Evolutionary conservation across 371 early-diverging fungal genomes (phyloP), one percentile per base, ranked within the genome.

Genomic region (Rhizopus microsporus): DNA sequence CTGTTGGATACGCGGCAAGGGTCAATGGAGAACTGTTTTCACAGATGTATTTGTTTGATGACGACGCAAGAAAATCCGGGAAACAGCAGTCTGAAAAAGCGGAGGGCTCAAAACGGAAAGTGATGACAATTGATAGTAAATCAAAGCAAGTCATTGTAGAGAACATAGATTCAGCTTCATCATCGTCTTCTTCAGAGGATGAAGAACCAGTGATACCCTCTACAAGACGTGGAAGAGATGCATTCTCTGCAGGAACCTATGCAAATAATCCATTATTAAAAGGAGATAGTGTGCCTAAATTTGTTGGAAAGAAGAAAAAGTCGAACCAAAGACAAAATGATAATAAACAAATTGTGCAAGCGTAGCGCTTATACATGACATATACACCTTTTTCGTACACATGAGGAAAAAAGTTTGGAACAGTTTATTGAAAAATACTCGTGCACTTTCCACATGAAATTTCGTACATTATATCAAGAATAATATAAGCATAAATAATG

Each of bases 121-220:
- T 89, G n/a, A 84, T 91, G 72, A 82, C 88, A 0, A 76, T 91
- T 23, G 87, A 91, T 62, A 62, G 88, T 5, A 68, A 69, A 12
- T 76, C 78, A 48, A 80, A 79, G 17, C 74, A 81, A 34, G 88
- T 88, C 4, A 67, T 69, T 4, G 68, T 82, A 17, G 76, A 78
- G 29, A 72, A 77, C 12, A 67, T 50, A 1, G 55, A 51, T 32
- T 46, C 50, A 7, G 37, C 57, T 9, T 51, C 62, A 5, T 59
- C 59, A n/a, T 56, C 63, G 33, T 64, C 63, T 34, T 63, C 69
- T 16, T 49, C 60, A 3, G 65, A 66, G 12, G 73, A 74, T 47
- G 64, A 67, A 10, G 40, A 37, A 30, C 47, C 44, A 2, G 53
- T 60, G 8, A 53, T 6, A 42, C 46, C 52, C 17, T 32, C 50